Conservation (phyloP, 2,329 filamentous ascomycete species). For the Gaeumannomyces sp. region DNA sequence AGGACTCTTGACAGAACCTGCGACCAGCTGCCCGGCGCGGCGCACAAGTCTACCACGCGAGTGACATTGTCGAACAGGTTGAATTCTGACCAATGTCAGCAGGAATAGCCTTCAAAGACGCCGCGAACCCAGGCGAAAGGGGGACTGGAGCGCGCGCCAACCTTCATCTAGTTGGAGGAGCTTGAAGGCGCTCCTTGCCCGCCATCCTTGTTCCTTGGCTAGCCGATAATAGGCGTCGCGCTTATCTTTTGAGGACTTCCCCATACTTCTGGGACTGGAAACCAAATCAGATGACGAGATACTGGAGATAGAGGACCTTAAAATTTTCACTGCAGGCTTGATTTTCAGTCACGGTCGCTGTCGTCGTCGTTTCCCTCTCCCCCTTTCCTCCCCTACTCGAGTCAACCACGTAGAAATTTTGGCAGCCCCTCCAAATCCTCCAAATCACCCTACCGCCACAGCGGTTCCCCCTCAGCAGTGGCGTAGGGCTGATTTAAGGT, state of each 20-base stretch:
- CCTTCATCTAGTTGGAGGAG: slow-evolving; percentile 87
- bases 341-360: not conserved
- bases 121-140: not conserved
- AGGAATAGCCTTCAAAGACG: slow-evolving; percentile 10
- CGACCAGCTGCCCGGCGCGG: slow-evolving; percentile 93
- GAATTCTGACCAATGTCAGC: slow-evolving; percentile 57
- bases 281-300: not conserved
- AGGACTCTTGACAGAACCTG: slow-evolving; percentile 91
- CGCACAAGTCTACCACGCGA: slow-evolving; percentile 90
- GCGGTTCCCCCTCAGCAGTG: slow-evolving; percentile 5
- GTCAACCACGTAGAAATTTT: not conserved
- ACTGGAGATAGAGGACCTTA: not conserved
- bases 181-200: slow-evolving; percentile 93
- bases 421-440: not conserved
- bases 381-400: not conserved
- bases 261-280: slow-evolving; percentile 45
- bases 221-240: slow-evolving; percentile 96
- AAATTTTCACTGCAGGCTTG: not conserved
- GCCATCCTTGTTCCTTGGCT: slow-evolving; percentile 98
- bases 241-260: slow-evolving; percentile 98
- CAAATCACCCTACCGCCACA: not conserved
- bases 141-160: slow-evolving; percentile 22
- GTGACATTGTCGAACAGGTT: slow-evolving; percentile 87
- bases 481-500: slow-evolving; percentile 24
- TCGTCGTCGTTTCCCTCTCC: not conserved